Base-by-base conservation (phyloP, 495 filamentous ascomycete genomes). In the Cryomyces minteri region DNA sequence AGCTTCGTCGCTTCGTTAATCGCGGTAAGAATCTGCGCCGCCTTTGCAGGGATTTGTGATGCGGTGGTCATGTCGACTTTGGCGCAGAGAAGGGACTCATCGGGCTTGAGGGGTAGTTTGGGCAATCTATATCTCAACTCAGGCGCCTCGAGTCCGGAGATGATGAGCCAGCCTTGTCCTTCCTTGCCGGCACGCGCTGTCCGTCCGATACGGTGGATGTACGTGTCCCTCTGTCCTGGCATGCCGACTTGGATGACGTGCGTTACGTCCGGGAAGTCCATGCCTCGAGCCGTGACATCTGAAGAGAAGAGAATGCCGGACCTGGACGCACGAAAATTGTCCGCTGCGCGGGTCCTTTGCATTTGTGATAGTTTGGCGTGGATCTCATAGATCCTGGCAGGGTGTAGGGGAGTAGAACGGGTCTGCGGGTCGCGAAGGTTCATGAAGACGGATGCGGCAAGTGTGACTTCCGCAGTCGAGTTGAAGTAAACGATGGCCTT, bases 191-290 rank as follows among this genome's bases (percentile, higher is more conserved):
- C 87, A 48, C 75, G 75, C 32, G 67, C 75, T 7, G 75, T 79
- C 31, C 71, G 83, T 28, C 88, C 88, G 46, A 95, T 68, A 45
- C 88, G 77, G 60, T 95, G 88, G 50, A 94, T 82, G 60, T 95
- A 95, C 45, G 79, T 71, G 46, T 94, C 88, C 11, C 75, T 11
- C 65, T 50, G 72, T 6, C 70, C 62, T 4, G 88, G 85, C 10
- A 80, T 54, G 41, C 84, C 82, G 44, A 88, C 59, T 57, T 95
- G 88, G 55, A 95, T 76, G 50, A 95, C 87, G 51, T 94, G 75
- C 39, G 86, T 80, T 43, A 95, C 88, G 51, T 86, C 78, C 44
- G 88, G 87, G 66, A 95, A 95, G 59, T 95, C 88, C 85, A 95
- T 88, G 54, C 90, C 90, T 57, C 90, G 78, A 10, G 90, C 85